Evolutionary conservation across 2,329 filamentous ascomycete species (phyloP), one percentile per base, ranked within the genome.

Genomic region (Phoma herbarum): DNA sequence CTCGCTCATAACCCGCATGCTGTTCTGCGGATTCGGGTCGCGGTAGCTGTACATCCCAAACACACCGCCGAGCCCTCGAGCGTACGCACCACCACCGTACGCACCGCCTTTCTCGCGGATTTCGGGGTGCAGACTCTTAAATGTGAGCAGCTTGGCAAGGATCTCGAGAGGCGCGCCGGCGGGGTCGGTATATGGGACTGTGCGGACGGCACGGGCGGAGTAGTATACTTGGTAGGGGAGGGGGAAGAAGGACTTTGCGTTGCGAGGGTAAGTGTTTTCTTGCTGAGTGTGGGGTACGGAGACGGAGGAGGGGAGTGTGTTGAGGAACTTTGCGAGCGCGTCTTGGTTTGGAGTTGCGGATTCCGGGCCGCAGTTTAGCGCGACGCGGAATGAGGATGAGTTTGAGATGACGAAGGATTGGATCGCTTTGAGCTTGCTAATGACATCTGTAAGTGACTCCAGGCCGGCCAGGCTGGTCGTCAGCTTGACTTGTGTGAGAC

Each of bases 171-270:
- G 86, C 1, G 95, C 92, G 39, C 90, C 88, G 51, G 90, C 85
- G 0, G 88, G 77, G 42, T 91, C 86, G 3, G 87, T 89, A 77
- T 97, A 99, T 0, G 93, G 91, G 0, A 90, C 90, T 0, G 94
- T 96, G 7, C 91, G 88, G 14, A 97, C 79, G 18, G 92, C 90
- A 43, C 95, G 84, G 16, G 89, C 90, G 8, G 94, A 92, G 74
- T 98, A 98, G 75, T 96, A 97, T 31, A 99, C 95, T 78, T 99
- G 95, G 78, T 97, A 99, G 0, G 95, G 95, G 18, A 99, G 84
- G 23, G 94, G 90, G 79, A 96, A 98, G 79, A 98, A 96, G 0
- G 92, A 89, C 75, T 93, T 95, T 64, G 76, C 72, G 52, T 81
- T 79, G 10, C 73, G 76, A 2, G 77, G 76, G 51, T 78, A 78